phyloP scores from a whole-genome alignment of 2,329 filamentous ascomycete species.

The Aspergillus tubingensis region DNA sequence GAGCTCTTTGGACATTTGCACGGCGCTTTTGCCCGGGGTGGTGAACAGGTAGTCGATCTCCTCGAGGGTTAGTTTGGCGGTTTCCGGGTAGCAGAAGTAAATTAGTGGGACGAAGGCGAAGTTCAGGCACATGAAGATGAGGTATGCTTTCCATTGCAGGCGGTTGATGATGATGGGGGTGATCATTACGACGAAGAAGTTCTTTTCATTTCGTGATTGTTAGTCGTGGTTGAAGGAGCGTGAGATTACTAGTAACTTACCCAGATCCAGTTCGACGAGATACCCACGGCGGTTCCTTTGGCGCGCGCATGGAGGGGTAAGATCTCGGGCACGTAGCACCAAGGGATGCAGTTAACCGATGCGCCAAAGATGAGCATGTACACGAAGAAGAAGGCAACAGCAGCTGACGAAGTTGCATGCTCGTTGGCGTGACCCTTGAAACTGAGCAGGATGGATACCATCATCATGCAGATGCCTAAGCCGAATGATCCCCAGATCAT shows the following conservation, averaged over 20 bases:
- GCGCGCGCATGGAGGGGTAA: constrained; percentile 53
- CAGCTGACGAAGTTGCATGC: constrained; percentile 44
- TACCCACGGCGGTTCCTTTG: constrained; percentile 47
- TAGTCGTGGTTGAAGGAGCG: neutral
- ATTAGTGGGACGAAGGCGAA: constrained; percentile 39
- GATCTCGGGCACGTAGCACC: constrained; percentile 55
- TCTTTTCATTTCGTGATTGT: constrained; percentile 20
- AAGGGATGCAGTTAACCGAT: constrained; percentile 52
- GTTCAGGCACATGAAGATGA: constrained; percentile 41
- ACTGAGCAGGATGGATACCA: constrained; percentile 41
- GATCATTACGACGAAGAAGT: constrained; percentile 48
- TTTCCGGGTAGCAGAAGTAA: constrained; percentile 51
- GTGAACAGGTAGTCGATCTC: constrained; percentile 48
- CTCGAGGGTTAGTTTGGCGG: constrained; percentile 44
- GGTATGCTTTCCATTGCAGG: constrained; percentile 38
- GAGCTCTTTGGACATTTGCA: constrained; percentile 22
- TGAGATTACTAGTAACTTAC: constrained; percentile 11
- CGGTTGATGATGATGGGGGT: constrained; percentile 37
- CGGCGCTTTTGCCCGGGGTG: constrained; percentile 17
- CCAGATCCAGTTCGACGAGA: constrained; percentile 51
- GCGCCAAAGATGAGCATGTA: constrained; percentile 48
- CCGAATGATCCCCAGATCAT: constrained; percentile 40
- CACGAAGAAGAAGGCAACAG: constrained; percentile 53
- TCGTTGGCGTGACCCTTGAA: constrained; percentile 43
- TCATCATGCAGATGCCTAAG: constrained; percentile 42